Base-by-base conservation (phyloP, 805 yeast species). In the Cyberlindnera misumaiensis region DNA sequence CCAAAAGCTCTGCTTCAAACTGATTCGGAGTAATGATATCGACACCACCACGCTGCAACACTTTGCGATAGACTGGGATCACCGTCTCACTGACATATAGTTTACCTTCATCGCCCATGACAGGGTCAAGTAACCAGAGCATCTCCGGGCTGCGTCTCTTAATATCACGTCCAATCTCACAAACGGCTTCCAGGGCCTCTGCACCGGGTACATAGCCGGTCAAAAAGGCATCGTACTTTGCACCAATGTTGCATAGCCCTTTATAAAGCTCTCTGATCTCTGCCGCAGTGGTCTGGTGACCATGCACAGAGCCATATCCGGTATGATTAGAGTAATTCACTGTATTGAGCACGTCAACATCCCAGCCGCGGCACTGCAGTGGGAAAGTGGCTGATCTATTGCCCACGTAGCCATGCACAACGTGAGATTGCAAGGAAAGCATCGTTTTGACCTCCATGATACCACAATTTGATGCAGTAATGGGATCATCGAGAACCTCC, bases 1-100 rank as follows among this genome's bases (percentile, higher is more conserved):
- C 68, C 31, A 90, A 59, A 22, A 86, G 56, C 59, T 88, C 96
- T 13, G 83, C 70, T 56, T 89, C 97, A 58, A 83, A 90, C 56
- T 85, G 94, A 58, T 89, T 89, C 3, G 97, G 97, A 0, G 97
- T 89, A 12, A 85, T 75, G 8, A 86, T 63, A 48, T 83, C 86
- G 8, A 88, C 83, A 2, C 45, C 51, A 6, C 69, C 75, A 30
- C 51, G 48, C 14, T 56, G 46, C 22, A 80, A 53, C 11, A 78
- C 62, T 4, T 60, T 46, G 48, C 67, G 64, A 49, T 81, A 80
- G 4, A 71, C 72, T 1, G 94, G 81, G 5, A 83, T 70, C 2
- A 74, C 78, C 27, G 64, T 66, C 28, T 67, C 65, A 38, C 74
- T 72, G 4, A 83, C 93, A 47, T 83, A 83, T 16, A 83, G 46